Base-by-base conservation (phyloP, 2,329 filamentous ascomycete genomes). In the Immersiporthe knoxdaviesiana region DNA sequence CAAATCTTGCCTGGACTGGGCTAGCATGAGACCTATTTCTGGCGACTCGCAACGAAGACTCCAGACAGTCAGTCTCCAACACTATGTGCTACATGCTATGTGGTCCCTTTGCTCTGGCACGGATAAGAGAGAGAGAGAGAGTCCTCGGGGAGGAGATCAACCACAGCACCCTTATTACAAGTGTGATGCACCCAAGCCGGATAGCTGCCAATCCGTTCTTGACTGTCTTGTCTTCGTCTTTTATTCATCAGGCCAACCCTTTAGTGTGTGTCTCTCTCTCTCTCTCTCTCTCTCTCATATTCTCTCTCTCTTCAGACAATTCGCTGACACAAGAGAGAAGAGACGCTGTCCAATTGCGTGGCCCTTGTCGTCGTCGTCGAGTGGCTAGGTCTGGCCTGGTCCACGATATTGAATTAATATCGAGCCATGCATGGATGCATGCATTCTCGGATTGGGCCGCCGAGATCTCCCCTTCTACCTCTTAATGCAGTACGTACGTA, bases 1-100 rank as follows among this genome's bases (percentile, higher is more conserved):
- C 6, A 12, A 37, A 21, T 47, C 58, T 61, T 39, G 35, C 35
- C 58, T 5, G 14, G 18, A 24, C 1, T 3, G 18, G 37, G 11
- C 21, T 61, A 61, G 59, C 59, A 44, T 21, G 18, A 39, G 16
- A 35, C 37, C 59, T 62, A 62, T 62, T 62, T 62, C 37, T 62
- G 59, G 35, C 37, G 27, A 41, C 59, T 44, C 44, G n/a, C 59
- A 39, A 30, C 37, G 11, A 8, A n/a, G 59, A 62, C 59, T 37
- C 27, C 59, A 62, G 59, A 62, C 59, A 62, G 11, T n/a, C 59
- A 62, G 11, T n/a, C 7, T 62, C 59, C 59, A 41, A 47, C 44
- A 47, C 44, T 21, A n/a, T n/a, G 44, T 47, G 41, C 41, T 44
- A 44, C 41, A 44, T 21, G 16, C 18, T n/a, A 8, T 35, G 35